Evolutionary conservation across 352 stramenopile species (phyloP), one percentile per base, ranked within the genome.

Genomic region (Chrysophaeum taylorii): DNA sequence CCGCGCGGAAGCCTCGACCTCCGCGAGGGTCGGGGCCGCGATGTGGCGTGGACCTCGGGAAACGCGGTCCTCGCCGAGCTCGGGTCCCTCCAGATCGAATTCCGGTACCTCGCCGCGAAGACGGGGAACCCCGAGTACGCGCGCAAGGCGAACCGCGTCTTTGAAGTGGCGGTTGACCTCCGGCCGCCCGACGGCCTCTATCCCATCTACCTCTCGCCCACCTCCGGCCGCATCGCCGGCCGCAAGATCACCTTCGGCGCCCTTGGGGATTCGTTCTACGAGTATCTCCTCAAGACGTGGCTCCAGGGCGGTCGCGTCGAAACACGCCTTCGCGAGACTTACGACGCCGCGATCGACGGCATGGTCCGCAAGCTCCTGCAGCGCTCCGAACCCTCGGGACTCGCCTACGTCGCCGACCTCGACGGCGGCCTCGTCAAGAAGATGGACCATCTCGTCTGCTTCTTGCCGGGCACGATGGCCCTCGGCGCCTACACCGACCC

Each of bases 281-380:
- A 98, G 80, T 98, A 98, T 78, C 79, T 98, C 64, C 77, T 98
- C 43, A 98, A 98, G 80, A 83, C 94, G 41, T 98, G 90, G 82
- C 76, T 99, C n/a, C 95, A 97, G 82, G 94, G 89, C 45, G 92
- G 91, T 43, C 87, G 82, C 60, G 82, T 63, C 18, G 88, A 94
- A 75, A 72, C 37, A 12, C 79, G 78, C 36, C 83, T 88, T 38
- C 76, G 87, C n/a, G 73, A 89, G 16, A 83, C 95, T 64, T 98
- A 98, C 73, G 92, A 98, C 70, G 81, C 90, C 48, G 85, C 91
- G 0, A 89, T 98, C 60, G 79, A 89, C 27, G 94, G 92, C 18
- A 93, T 97, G 48, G 87, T 96, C 29, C 83, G 91, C 70, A 79
- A 93, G 39, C 72, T 98, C 35, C 72, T 98, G n/a, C 76, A 80